A percentile compares a stretch with the other conserved stretches of the same genome.
These are phyloP conservation scores for Davidsoniella virescens DNA, from an alignment of 2,329 filamentous ascomycete genomes.

Conservation along the genomic window DNA sequence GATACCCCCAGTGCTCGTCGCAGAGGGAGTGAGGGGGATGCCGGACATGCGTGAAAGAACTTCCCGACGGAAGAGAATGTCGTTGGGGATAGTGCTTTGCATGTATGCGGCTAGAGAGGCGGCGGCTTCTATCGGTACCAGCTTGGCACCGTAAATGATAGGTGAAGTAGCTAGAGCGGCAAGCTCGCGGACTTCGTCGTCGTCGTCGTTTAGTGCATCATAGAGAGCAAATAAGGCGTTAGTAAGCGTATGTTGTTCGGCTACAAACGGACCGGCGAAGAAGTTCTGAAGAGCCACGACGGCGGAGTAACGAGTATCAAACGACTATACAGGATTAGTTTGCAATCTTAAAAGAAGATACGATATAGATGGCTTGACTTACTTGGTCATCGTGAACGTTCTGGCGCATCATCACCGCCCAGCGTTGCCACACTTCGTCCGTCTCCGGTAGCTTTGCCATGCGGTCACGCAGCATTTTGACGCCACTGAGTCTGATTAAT, in stretches of 20 bases:
- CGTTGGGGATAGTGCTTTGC: slow-evolving; percentile 20
- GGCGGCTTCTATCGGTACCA: slow-evolving; percentile 33
- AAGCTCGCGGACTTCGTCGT: slow-evolving; percentile 65
- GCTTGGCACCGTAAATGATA: slow-evolving; percentile 26
- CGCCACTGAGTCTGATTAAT: slow-evolving; percentile 9
- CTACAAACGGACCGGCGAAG: slow-evolving; percentile 18
- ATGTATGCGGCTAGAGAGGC: slow-evolving; percentile 30
- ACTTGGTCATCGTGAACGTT: slow-evolving; percentile 34
- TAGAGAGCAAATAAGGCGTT: slow-evolving; percentile 51
- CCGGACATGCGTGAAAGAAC: slow-evolving; percentile 27
- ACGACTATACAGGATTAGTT: slow-evolving; percentile 28
- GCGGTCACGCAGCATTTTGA: slow-evolving; percentile 11
- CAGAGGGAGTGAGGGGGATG: background rate
- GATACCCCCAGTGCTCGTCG: slow-evolving; percentile 15
- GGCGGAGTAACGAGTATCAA: slow-evolving; percentile 48
- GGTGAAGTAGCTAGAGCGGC: slow-evolving; percentile 35
- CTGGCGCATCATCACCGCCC: slow-evolving; percentile 34
- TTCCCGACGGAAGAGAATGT: slow-evolving; percentile 23
- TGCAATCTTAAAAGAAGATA: background rate
- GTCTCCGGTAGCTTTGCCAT: slow-evolving; percentile 2
- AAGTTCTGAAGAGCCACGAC: slow-evolving; percentile 38
- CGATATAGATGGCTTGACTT: slow-evolving; percentile 14
- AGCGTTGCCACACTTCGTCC: slow-evolving; percentile 19
- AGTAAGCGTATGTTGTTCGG: slow-evolving; percentile 25
- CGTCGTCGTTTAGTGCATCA: slow-evolving; percentile 71